Base-by-base conservation (phyloP, 257 asterid genomes). In the Catharanthus roseus region DNA sequence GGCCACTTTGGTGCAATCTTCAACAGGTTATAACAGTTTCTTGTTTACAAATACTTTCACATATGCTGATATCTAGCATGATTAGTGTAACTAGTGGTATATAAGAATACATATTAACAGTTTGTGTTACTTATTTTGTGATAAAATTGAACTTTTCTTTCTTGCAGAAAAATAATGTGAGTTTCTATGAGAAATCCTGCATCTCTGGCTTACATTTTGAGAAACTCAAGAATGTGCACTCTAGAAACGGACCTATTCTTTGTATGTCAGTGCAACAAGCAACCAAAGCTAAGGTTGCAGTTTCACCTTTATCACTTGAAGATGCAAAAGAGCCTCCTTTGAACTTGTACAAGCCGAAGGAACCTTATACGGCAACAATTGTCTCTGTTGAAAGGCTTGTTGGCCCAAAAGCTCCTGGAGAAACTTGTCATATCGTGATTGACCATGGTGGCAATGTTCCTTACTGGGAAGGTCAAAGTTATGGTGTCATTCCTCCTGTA, bases 391-490 rank as follows among this genome's bases (percentile, higher is more conserved):
- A 91, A 67, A 84, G 96, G 83, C 44, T 86, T 50, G 99, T 93
- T 63, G 97, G 99, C 51, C 97, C 92, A n/a, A 79, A 80, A 73
- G 99, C 97, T 81, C 96, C 99, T 4, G 99, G 99, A 71, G 97
- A 93, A 81, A 91, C 97, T 23, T 91, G 93, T 74, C 99, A 93
- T 83, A 78, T 93, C 78, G 96, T 93, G 73, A 93, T 93, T 72
- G 91, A 93, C 75, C 97, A 93, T 78, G 97, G 79, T 23, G 96
- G 96, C 77, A 86, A 93, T 24, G 83, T 93, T 76, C 97, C 99
- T 28, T 93, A 91, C 77, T 89, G 97, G 99, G 99, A 93, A 86
- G 99, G 97, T 75, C 96, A 93, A 75, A 93, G 97, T 74, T 93
- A 93, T 53, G 99, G 99, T 69, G 81, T 91, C 70, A 84, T 91